Base-by-base conservation (phyloP, 768 basidiomycete genomes). In the Psilocybe subaeruginosa region DNA sequence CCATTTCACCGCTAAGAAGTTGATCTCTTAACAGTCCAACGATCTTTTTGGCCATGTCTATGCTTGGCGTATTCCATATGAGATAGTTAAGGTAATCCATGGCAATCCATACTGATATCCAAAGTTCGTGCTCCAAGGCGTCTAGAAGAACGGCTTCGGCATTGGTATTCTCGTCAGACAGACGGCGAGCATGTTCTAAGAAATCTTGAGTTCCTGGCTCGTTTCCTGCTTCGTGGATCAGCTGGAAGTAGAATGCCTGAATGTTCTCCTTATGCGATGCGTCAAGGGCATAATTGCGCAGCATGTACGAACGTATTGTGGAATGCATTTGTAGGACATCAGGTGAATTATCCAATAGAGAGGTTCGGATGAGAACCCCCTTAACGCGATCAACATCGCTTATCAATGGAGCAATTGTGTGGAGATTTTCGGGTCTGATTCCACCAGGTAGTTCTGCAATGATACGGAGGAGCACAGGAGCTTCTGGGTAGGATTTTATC, bases 71-170 rank as follows among this genome's bases (percentile, higher is more conserved):
- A 31, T 50, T 56, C 60, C 60, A 61, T 0, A 23, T 14, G 23
- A 61, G 60, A 52, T 62, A 57, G 12, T 57, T 57, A 37, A 37
- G 51, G 35, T 62, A 62, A 43, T 57, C 56, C 41, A 52, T 6
- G 9, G 48, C 30, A 29, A 56, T 55, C 4, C 33, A 51, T 27
- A 16, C 35, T 14, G 4, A 12, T n/a, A 16, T 53, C 4, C n/a
- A 5, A 12, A 43, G 14, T 8, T 43, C 14, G 14, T n/a, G 11
- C 14, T 43, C 14, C 14, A 14, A 12, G 29, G 50, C 16, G 39
- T 57, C 23, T 7, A 55, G 3, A 45, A 55, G 39, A 16, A 55
- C 11, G 16, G 23, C 27, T n/a, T 55, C 9, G n/a, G 54, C 54
- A 39, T 55, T 55, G 7, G 39, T 45, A 3, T 55, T n/a, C 8